Evolutionary conservation across 2,329 filamentous ascomycete genomes (phyloP), one percentile per base, ranked within the genome.

Genomic region (Xylaria sp.): DNA sequence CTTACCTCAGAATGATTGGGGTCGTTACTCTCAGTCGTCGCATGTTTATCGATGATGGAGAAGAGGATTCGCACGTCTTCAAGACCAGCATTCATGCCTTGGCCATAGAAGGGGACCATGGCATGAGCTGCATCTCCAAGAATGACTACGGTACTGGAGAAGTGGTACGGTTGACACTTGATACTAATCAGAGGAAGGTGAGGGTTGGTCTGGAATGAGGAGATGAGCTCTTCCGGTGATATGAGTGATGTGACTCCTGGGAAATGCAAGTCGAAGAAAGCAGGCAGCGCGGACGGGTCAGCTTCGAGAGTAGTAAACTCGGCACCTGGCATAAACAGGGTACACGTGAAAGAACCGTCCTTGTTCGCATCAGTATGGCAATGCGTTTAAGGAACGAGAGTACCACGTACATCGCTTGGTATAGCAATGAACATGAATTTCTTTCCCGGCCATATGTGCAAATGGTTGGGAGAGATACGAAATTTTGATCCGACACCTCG

Each of bases 391-490:
- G 55, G 48, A 10, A 23, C 25, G 29, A 5, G 12, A 40, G 1
- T 23, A 44, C 29, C 21, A 75, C 85, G 73, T 78, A 89, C 87
- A 66, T 86, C 82, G 73, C 87, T 91, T 0, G 96, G 95, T 51
- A 99, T 94, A 21, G 96, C 97, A 77, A 99, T 99, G 82, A 99
- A 99, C 97, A 99, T 98, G 76, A 96, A 95, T 50, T 94, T 90
- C 75, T 90, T 91, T 37, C 93, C 94, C 0, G 96, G 96, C 96
- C 96, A 99, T 78, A 99, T 99, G 80, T 99, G 96, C 1, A 99
- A 85, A 78, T 98, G 94, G 75, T 98, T 93, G 1, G 94, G 93
- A 0, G 93, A 96, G 73, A 98, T 96, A 57, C 86, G 85, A 78
- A 97, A 98, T 72, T 79, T 84, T 32, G 82, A 79, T 54, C 79